phyloP scores from a whole-genome alignment of 805 yeast genomes.

The Metschnikowia kunwiensis region DNA sequence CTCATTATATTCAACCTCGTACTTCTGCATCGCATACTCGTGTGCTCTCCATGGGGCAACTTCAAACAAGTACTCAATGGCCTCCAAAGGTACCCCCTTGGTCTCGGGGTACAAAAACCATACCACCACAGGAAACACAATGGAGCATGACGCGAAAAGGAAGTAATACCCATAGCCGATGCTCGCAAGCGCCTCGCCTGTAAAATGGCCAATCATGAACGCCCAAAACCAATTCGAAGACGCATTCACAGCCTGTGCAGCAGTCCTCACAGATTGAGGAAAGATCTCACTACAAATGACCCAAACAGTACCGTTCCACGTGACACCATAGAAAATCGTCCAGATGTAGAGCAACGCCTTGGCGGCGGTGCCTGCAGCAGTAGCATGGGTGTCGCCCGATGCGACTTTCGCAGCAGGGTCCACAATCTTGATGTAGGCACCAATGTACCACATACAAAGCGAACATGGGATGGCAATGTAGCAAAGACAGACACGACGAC shows the following conservation, averaged over 20 bases:
- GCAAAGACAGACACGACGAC: slow-evolving; percentile 43
- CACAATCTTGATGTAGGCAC: slow-evolving; percentile 43
- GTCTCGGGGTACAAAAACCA: slow-evolving; percentile 39
- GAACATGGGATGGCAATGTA: slow-evolving; percentile 39
- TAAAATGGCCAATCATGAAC: slow-evolving; percentile 46
- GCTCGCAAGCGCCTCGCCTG: slow-evolving; percentile 41
- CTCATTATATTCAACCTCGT: slow-evolving; percentile 17
- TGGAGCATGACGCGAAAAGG: slow-evolving; percentile 35
- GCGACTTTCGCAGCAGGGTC: slow-evolving; percentile 25
- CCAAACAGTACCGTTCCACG: slow-evolving; percentile 49
- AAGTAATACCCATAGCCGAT: slow-evolving; percentile 47
- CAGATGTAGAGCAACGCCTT: slow-evolving; percentile 45
- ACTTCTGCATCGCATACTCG: slow-evolving; percentile 25
- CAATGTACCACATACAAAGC: slow-evolving; percentile 47
- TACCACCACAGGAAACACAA: slow-evolving; percentile 27
- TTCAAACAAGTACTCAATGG: slow-evolving; percentile 32
- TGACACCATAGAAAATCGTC: slow-evolving; percentile 42
- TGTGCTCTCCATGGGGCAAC: slow-evolving; percentile 35
- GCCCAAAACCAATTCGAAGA: slow-evolving; percentile 51
- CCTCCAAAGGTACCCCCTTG: slow-evolving; percentile 34
- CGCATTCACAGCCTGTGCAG: slow-evolving; percentile 43
- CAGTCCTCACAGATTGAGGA: slow-evolving; percentile 42
- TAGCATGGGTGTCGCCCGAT: slow-evolving; percentile 23
- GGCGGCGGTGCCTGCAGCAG: slow-evolving; percentile 43
- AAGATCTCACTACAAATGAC: slow-evolving; percentile 47